Conservation (phyloP, 139 green algal species). For the Gonium pectorale region DNA sequence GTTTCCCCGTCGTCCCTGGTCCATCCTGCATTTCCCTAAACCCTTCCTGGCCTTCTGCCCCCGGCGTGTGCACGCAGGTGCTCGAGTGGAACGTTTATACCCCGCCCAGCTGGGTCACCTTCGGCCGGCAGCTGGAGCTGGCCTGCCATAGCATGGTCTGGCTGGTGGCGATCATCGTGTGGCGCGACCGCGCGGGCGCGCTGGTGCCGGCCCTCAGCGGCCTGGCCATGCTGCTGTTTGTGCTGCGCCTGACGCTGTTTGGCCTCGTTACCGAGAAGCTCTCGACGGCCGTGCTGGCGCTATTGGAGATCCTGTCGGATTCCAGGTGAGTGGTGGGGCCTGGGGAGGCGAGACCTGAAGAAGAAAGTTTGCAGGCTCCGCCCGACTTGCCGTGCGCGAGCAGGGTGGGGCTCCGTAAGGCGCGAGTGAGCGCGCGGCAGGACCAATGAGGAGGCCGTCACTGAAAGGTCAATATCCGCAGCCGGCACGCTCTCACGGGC, state of each 20-base stretch:
- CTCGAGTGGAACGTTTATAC: background rate
- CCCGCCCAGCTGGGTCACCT: background rate
- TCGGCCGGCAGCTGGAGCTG: slow-evolving; percentile 25
- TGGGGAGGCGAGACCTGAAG: no score
- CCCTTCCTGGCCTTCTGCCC: no score
- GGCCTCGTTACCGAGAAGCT: slow-evolving; percentile 34
- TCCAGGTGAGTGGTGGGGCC: slow-evolving; percentile 21
- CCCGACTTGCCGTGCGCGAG: no score
- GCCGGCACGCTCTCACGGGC: no score
- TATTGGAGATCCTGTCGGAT: slow-evolving; percentile 38
- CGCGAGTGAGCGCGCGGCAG: no score
- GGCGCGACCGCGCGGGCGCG: background rate
- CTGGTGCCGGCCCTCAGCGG: slow-evolving; percentile 12
- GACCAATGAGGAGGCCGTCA: no score
- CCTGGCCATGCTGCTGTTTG: slow-evolving; percentile 38
- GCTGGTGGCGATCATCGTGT: slow-evolving; percentile 8
- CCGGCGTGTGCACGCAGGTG: background rate
- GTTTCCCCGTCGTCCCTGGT: no score
- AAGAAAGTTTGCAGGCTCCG: no score
- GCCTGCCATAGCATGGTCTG: slow-evolving; percentile 20
- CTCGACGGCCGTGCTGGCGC: slow-evolving; percentile 23
- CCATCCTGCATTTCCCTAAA: no score
- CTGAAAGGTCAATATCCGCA: no score
- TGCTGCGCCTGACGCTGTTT: slow-evolving; percentile 15
- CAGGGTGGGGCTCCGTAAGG: no score